Evolutionary conservation across 352 stramenopile genomes (phyloP), one percentile per base, ranked within the genome.

Genomic region (Halophytophthora polymorphica): DNA sequence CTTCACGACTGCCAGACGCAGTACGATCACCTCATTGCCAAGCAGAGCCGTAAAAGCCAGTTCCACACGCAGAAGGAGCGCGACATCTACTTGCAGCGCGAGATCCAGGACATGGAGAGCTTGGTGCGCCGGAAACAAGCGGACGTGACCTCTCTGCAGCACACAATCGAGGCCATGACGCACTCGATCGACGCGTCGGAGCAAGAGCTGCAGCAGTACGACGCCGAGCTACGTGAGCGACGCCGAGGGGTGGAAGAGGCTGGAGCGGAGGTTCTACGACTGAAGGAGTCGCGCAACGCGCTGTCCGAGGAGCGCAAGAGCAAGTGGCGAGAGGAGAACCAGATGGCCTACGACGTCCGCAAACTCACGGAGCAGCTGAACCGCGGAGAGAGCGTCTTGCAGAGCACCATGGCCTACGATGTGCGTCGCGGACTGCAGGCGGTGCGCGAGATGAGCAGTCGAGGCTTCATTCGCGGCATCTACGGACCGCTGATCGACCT

Each of bases 401-500:
- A 90, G 22, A 91, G 73, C 51, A 93, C 84, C 6, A 95, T 96
- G 86, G 53, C 78, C 2, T 88, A 90, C 47, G 84, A 88, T n/a
- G 81, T 96, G 21, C 83, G 82, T 11, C 76, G 87, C 34, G 88
- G 88, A 43, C 64, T 97, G 4, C 71, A 89, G 35, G 88, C 86
- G 25, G 70, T 96, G 8, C 71, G 83, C 3, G 75, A 93, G 34
- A 97, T 98, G 75, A 85, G 95, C 6, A 64, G 85, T 31, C 50
- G 82, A 44, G 81, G 91, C 17, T 77, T 67, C 12, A 68, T 93
- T 29, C 57, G 66, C 36, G 86, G 83, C 10, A 84, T 98, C 44
- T 97, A 95, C 69, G 97, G 97, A 6, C 90, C 96, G n/a, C 56
- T 99, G 18, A 96, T 99, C 52, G 96, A 99, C 25, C 93, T 99